phyloP scores from a whole-genome alignment of 2,329 filamentous ascomycete species.

The Pseudocercospora pini-densiflorae region DNA sequence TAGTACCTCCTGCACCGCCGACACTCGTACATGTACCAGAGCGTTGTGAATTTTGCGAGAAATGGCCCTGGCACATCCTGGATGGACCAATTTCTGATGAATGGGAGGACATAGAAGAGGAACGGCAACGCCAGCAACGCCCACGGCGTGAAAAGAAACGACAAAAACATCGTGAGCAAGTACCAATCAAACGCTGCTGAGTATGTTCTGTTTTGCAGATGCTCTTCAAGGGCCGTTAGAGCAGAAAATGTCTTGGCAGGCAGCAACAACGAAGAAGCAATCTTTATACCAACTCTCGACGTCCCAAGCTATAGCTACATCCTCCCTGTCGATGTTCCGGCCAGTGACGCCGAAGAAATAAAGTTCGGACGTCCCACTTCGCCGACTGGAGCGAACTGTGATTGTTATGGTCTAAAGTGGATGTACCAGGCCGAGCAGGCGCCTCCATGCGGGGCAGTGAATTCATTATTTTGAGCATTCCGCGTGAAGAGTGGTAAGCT shows the following conservation, averaged over 20 bases:
- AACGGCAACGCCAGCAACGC: conserved; percentile 55
- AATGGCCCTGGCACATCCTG: conserved; percentile 65
- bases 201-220: background rate
- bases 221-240: background rate
- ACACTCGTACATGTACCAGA: conserved; percentile 73
- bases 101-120: conserved; percentile 63
- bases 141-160: conserved; percentile 51
- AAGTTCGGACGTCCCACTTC: conserved; percentile 18
- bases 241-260: background rate
- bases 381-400: conserved; percentile 6
- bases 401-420: background rate
- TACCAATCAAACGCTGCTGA: no score
- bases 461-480: background rate
- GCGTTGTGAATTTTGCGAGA: conserved; percentile 70
- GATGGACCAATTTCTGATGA: conserved; percentile 62
- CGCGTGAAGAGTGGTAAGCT: conserved; percentile 12
- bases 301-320: background rate
- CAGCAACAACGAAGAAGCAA: background rate
- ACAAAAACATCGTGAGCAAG: conserved; percentile 40
- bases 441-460: conserved; percentile 10
- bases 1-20: conserved; percentile 64
- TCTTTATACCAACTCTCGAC: conserved; percentile 5
- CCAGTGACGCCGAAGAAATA: conserved; percentile 11
- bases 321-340: conserved; percentile 1
- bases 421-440: background rate